Evolutionary conservation across 1,284 basidiomycete genomes (phyloP).

Genomic region (Neonothopanus nambi): DNA sequence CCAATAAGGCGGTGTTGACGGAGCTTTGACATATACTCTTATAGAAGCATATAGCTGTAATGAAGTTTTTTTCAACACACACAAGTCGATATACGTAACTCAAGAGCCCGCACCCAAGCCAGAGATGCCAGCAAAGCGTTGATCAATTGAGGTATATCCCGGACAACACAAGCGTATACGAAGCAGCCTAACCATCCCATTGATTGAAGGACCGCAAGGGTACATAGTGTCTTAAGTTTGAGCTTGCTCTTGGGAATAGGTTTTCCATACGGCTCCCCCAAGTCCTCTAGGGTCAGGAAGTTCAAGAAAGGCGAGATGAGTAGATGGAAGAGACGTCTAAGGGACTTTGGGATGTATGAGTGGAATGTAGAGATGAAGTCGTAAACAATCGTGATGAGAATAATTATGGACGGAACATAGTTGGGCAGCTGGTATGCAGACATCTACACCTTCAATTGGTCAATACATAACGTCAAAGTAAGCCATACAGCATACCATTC

Average conservation of each 20-base stretch:
- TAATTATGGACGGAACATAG: conserved; percentile 30
- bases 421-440: neutral
- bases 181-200: conserved; percentile 37
- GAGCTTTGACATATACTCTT: conserved; percentile 39
- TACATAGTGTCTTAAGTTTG: conserved; percentile 36
- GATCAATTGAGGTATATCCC: conserved; percentile 21
- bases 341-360: conserved; percentile 26
- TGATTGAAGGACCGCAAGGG: conserved; percentile 36
- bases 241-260: conserved; percentile 26
- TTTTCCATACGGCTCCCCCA: conserved; percentile 40
- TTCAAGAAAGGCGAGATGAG: conserved; percentile 48
- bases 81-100: neutral
- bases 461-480: neutral
- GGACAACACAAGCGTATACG: conserved; percentile 31
- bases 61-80: conserved; percentile 10
- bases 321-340: conserved; percentile 28
- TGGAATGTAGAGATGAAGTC: conserved; percentile 29
- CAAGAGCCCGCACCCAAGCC: conserved; percentile 42
- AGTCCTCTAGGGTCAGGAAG: conserved; percentile 53
- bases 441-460: neutral
- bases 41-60: conserved; percentile 45
- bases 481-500: neutral
- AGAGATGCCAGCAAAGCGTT: conserved; percentile 31
- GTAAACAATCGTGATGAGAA: conserved; percentile 31
- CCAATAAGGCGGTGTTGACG: conserved; percentile 53